Evolutionary conservation across 1,139 yeast genomes (phyloP), one percentile per base, ranked within the genome.

Genomic region (Kluyveromyces marxianus): DNA sequence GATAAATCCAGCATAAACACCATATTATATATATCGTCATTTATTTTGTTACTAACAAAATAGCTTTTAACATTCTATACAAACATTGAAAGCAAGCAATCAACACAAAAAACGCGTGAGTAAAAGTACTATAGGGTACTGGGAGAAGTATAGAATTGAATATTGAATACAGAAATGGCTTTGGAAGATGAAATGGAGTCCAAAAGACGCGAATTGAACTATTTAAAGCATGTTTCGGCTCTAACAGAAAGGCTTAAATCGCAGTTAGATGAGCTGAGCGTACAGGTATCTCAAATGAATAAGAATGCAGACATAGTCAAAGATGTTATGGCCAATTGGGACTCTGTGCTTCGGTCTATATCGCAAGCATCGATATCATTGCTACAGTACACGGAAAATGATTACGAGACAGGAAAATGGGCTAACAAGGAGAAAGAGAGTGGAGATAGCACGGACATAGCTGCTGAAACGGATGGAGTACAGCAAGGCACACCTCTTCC

Each of bases 401-500:
- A 62, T 38, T 62, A 63, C 43, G 62, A 61, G 39, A 56, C 55
- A 8, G 65, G 63, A 3, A 42, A 36, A 3, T 60, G 63, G 65
- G 46, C 50, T 35, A 43, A 50, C 30, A 35, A 34, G 14, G 34
- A 32, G 14, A 4, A 32, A 6, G 21, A 32, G 4, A 10, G 14
- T 7, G 14, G 21, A 14, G 21, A 14, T 14, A 14, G 21, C 21
- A 14, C 21, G 21, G 21, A 14, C 21, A 14, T 14, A 14, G 21
- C 21, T 14, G 21, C 21, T 14, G 35, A 5, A 33, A 35, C 5
- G 38, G 26, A 21, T 4, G 14, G 14, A 10, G 8, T n/a, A 25
- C 35, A 41, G 67, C 64, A 58, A 10, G 70, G 67, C 10, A 63
- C 70, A 3, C 79, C 79, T 2, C 65, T 76, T 31, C 80, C 83